Base-by-base conservation (phyloP, 2,329 filamentous ascomycete species). In the Colletotrichum echinochloae region DNA sequence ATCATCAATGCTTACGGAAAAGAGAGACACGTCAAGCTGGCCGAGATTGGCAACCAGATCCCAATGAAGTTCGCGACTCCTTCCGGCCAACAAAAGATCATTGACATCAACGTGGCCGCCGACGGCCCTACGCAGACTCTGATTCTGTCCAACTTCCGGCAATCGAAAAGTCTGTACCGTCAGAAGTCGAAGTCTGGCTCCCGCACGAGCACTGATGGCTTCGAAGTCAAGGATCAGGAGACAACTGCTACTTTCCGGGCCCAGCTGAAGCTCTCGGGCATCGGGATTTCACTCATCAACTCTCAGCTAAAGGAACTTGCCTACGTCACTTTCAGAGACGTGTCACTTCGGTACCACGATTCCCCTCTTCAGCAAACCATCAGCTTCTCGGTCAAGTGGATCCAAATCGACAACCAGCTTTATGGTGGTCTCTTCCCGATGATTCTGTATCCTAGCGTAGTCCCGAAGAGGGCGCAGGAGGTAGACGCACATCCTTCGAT, bases 391-490 rank as follows among this genome's bases (percentile, higher is more conserved):
- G 92, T 98, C 79, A 98, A 99, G 80, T 99, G 97, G 97, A 96
- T 99, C 35, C 96, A 99, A 81, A 93, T 99, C 75, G 96, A 99
- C 81, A 99, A 99, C 76, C 96, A 99, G 80, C 89, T 99, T 18
- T 99, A 99, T 77, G 97, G 97, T 35, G 96, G 97, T 33, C 95
- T 99, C 75, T 99, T 99, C 86, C 96, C 96, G 0, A 97, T 99
- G 83, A 90, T 99, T 37, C 86, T 99, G 67, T 99, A 99, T 79
- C 96, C 96, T 7, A 98, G 95, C 81, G 96, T 99, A 12, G 96
- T 99, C 20, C 95, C 96, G 0, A 98, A 98, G 86, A 96, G 94
- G 74, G 94, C 94, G 44, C 95, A 96, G 77, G 96, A 99, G 80
- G 96, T 97, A 78, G 96, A 98, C 74, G 92, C 95, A 0, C 96